phyloP scores from a whole-genome alignment of 768 basidiomycete species.

The Leccinum disarticulatum region DNA sequence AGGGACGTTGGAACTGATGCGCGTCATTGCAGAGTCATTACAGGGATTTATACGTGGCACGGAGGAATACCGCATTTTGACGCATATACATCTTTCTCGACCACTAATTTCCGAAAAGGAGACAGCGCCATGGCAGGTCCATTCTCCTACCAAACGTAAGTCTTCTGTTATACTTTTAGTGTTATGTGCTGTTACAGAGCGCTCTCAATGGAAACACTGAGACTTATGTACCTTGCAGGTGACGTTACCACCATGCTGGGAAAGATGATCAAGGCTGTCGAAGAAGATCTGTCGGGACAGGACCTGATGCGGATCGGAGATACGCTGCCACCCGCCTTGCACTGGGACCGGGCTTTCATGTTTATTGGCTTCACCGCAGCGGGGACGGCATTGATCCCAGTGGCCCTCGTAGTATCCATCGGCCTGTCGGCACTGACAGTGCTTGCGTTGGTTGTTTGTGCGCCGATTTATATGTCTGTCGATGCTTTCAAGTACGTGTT shows the following conservation, averaged over 20 bases:
- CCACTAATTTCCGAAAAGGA: background rate
- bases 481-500: background rate
- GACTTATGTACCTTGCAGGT: conserved; percentile 1
- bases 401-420: conserved; percentile 13
- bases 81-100: background rate
- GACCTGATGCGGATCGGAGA: conserved; percentile 19
- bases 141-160: background rate
- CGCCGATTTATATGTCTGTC: background rate
- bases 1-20: background rate
- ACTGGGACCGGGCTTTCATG: conserved; percentile 7
- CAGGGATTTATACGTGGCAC: background rate
- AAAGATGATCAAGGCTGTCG: conserved; percentile 21
- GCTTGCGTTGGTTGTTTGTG: background rate
- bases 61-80: background rate
- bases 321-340: conserved; percentile 19
- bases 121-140: background rate
- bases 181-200: background rate
- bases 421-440: background rate
- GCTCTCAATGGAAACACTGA: background rate
- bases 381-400: conserved; percentile 9
- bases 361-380: background rate
- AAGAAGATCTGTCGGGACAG: conserved; percentile 17
- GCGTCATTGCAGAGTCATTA: background rate
- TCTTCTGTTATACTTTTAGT: background rate
- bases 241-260: conserved; percentile 18